Conservation (phyloP, 2,329 filamentous ascomycete genomes). For the Claviceps purpurea region DNA sequence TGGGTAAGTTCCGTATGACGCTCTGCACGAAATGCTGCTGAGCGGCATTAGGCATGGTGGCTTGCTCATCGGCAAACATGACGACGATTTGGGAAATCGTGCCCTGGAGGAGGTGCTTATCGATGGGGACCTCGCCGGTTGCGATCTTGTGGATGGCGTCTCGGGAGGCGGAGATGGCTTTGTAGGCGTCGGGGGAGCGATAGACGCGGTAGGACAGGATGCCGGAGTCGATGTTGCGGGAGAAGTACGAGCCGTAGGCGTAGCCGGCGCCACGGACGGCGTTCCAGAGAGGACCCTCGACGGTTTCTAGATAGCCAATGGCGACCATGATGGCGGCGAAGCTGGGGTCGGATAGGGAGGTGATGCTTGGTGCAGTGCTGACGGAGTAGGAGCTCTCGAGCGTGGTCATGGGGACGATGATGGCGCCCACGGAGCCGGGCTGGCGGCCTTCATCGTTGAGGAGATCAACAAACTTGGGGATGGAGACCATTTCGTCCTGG, state of each 20-base stretch:
- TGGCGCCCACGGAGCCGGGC: slow-evolving; percentile 60
- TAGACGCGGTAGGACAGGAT: slow-evolving; percentile 77
- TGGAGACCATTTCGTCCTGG: slow-evolving; percentile 44
- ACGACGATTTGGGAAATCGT: slow-evolving; percentile 85
- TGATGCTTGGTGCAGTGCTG: slow-evolving; percentile 59
- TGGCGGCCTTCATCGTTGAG: slow-evolving; percentile 62
- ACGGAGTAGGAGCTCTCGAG: slow-evolving; percentile 86
- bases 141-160: slow-evolving; percentile 64
- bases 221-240: slow-evolving; percentile 64
- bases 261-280: slow-evolving; percentile 86
- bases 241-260: slow-evolving; percentile 78
- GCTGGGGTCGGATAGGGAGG: slow-evolving; percentile 60
- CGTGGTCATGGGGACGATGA: slow-evolving; percentile 79
- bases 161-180: slow-evolving; percentile 68
- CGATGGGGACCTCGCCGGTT: slow-evolving; percentile 56
- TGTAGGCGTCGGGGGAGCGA: slow-evolving; percentile 77
- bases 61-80: slow-evolving; percentile 74
- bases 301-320: slow-evolving; percentile 78
- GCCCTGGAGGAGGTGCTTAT: slow-evolving; percentile 73
- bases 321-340: slow-evolving; percentile 80
- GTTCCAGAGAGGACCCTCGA: slow-evolving; percentile 90
- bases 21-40: slow-evolving; percentile 71
- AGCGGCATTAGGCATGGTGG: slow-evolving; percentile 71
- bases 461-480: slow-evolving; percentile 56
- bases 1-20: slow-evolving; percentile 62